A percentile compares a stretch with the other conserved stretches of the same genome.
Evolutionary conservation across 129 eudicot species (phyloP).

Genomic region (Flaveria ramosissima): DNA sequence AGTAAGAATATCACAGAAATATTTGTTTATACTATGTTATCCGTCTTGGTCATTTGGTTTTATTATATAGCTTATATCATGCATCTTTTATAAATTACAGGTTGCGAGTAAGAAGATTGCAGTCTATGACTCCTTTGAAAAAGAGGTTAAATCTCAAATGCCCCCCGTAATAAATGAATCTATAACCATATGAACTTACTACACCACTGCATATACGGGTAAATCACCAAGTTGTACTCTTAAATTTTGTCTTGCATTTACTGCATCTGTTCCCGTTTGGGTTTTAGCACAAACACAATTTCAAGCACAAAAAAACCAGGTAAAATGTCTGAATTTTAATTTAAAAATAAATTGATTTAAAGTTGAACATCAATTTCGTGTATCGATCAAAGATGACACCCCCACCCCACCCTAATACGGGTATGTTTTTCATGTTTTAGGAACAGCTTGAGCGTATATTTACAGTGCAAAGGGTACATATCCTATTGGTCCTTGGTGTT

Average conservation of each 20-base stretch:
- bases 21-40: not conserved
- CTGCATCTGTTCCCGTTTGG: conserved; percentile 81
- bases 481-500: conserved; percentile 55
- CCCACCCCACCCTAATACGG: not conserved
- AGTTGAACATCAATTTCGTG: not conserved
- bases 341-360: not conserved
- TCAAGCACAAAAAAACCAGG: conserved; percentile 44
- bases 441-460: no score
- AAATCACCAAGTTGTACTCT: conserved; percentile 54
- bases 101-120: conserved; percentile 57
- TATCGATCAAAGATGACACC: not conserved
- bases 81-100: conserved; percentile 42
- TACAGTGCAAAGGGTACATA: conserved; percentile 70
- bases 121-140: conserved; percentile 72
- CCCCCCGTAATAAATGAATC: conserved; percentile 62
- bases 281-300: conserved; percentile 69
- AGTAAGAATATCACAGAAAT: no score
- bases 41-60: not conserved
- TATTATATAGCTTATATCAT: not conserved
- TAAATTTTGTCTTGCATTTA: conserved; percentile 76
- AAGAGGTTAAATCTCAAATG: conserved; percentile 65
- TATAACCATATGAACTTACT: conserved; percentile 53
- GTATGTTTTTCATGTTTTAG: conserved; percentile 26
- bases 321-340: not conserved
- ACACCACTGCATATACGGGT: conserved; percentile 45